Evolutionary conservation across 441 rosid species (phyloP), one percentile per base, ranked within the genome.

Genomic region (Brassica balearica): DNA sequence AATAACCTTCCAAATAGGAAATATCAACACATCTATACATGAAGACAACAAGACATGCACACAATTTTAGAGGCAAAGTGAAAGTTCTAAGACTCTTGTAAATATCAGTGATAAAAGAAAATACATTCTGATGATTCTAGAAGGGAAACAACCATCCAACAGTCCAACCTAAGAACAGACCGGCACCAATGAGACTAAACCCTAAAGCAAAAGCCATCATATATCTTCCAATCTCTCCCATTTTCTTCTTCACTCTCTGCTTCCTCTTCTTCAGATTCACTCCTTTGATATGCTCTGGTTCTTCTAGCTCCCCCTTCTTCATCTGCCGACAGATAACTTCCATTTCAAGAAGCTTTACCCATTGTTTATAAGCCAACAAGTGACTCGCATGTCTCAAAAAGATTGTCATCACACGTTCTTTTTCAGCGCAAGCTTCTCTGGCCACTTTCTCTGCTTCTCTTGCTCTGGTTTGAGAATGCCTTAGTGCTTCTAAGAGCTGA

Each of bases 131-230:
- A 71, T 51, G 73, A 59, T 48, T 51, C 70, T 89, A 89, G 64
- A 87, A 84, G 27, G 93, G 88, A 62, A 92, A 72, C 89, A 94
- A 85, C 92, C 97, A 92, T 8, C 97, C 97, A 12, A 87, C 91
- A 1, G 98, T 94, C 99, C 99, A 93, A 76, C 98, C 98, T 75
- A 92, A 84, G 12, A 95, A 82, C 84, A 95, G 83, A 60, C 98
- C 98, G 60, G 96, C 93, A 61, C 98, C 92, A 68, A 95, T 96
- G 19, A 95, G 91, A 82, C 98, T 77, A 77, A 92, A 83, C 2
- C 96, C 95, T 79, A 90, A 62, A 34, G 97, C 97, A 70, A 89
- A 78, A 34, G 91, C 92, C 17, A 88, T 74, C 4, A 88, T 82
- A 69, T 80, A 64, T 59, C 48, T 86, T 34, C 38, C 77, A 34